Conservation (phyloP, 768 basidiomycete species). For the Paxillus ammoniavirescens region DNA sequence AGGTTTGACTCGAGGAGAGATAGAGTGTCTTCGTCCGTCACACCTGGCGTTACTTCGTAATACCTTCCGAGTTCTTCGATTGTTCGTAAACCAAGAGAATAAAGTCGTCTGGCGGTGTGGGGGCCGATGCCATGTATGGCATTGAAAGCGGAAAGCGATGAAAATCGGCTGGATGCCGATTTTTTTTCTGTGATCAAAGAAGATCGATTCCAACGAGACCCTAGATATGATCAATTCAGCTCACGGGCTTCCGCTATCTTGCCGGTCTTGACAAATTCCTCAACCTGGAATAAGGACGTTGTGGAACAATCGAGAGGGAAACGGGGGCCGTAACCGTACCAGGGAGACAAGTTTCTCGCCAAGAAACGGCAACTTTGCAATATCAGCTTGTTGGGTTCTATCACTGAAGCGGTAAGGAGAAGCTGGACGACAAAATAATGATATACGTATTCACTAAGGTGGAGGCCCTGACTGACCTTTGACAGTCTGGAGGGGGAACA, state of each 20-base stretch:
- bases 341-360: constrained; percentile 53
- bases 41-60: constrained; percentile 44
- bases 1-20: constrained; percentile 21
- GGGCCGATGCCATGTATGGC: constrained; percentile 76
- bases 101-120: constrained; percentile 62
- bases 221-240: constrained; percentile 12
- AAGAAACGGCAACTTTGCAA: constrained; percentile 44
- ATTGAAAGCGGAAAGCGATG: constrained; percentile 54
- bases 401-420: constrained; percentile 45
- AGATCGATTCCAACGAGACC: neutral
- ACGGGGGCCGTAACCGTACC: constrained; percentile 28
- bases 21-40: constrained; percentile 24
- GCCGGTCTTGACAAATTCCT: constrained; percentile 57
- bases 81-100: constrained; percentile 62
- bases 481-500: constrained; percentile 33
- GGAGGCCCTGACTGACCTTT: constrained; percentile 38
- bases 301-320: neutral
- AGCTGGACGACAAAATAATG: constrained; percentile 33
- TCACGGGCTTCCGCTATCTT: constrained; percentile 57
- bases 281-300: constrained; percentile 41
- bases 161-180: constrained; percentile 49
- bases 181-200: constrained; percentile 42
- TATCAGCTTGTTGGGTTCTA: constrained; percentile 36
- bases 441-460: neutral
- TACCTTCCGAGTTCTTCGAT: constrained; percentile 67